Percentiles rank a stretch among this genome's conserved stretches.
Evolutionary conservation across 2,329 filamentous ascomycete genomes (phyloP).

Genomic region (Botrytis porri): DNA sequence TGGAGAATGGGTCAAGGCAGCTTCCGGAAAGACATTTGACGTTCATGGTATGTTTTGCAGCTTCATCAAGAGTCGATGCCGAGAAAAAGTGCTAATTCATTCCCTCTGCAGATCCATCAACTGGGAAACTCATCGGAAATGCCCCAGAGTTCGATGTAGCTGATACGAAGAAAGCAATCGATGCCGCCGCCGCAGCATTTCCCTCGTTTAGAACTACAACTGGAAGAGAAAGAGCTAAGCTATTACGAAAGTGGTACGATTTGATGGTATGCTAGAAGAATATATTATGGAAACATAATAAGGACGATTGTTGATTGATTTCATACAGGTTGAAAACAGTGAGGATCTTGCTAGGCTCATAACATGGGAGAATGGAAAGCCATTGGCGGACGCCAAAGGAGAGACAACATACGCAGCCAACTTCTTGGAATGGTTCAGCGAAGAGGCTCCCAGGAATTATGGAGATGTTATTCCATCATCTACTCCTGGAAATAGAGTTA

Average conservation of each 20-base stretch:
- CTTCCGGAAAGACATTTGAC: conserved; percentile 88
- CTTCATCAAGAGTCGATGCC: background rate
- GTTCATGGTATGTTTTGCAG: conserved; percentile 58
- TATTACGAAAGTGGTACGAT: conserved; percentile 79
- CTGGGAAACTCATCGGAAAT: conserved; percentile 75
- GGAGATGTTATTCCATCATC: conserved; percentile 73
- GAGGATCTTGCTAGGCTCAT: conserved; percentile 81
- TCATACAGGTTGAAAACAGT: conserved; percentile 54
- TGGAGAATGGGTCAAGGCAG: conserved; percentile 84
- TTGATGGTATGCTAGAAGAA: conserved; percentile 52
- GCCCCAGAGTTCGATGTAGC: conserved; percentile 78
- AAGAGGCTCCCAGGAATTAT: conserved; percentile 71
- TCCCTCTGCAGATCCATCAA: conserved; percentile 75
- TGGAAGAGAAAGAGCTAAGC: conserved; percentile 68
- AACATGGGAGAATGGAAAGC: conserved; percentile 89
- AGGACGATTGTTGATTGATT: conserved; percentile 18
- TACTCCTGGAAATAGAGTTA: conserved; percentile 68
- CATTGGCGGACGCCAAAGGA: conserved; percentile 68
- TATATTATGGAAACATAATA: background rate
- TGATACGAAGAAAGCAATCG: conserved; percentile 79
- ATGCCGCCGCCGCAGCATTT: conserved; percentile 76
- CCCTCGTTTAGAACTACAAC: conserved; percentile 67
- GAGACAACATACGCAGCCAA: conserved; percentile 71
- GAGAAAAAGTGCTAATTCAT: conserved; percentile 48
- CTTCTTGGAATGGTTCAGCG: conserved; percentile 80